Conservation (phyloP, 164 flowering plant genomes). For the Nymphaea thermarum region DNA sequence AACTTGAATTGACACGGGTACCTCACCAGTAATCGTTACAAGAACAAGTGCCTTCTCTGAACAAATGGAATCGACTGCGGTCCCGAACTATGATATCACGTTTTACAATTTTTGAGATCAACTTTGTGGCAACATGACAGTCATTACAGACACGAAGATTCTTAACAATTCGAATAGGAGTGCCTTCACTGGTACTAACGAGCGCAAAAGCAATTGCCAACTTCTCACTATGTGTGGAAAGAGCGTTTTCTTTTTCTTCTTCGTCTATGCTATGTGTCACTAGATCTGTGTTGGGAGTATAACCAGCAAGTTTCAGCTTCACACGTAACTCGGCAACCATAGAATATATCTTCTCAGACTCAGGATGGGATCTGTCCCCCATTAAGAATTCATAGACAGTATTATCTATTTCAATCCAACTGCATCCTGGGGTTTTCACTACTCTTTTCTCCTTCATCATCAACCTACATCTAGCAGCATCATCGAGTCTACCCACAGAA, state of each 20-base stretch:
- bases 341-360: slow-evolving; percentile 15
- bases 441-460: slow-evolving; percentile 23
- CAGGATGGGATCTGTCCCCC: slow-evolving; percentile 22
- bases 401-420: slow-evolving; percentile 31
- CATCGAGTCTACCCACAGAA: slow-evolving; percentile 24
- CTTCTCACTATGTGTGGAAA: slow-evolving; percentile 45
- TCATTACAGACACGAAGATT: slow-evolving; percentile 33
- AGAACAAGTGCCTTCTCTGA: too few relatives aligned
- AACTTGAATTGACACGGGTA: background rate
- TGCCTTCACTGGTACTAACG: slow-evolving; percentile 18
- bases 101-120: slow-evolving; percentile 19
- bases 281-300: slow-evolving; percentile 35
- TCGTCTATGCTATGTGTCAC: slow-evolving; percentile 40
- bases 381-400: slow-evolving; percentile 29
- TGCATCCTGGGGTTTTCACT: slow-evolving; percentile 41
- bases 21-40: too few relatives aligned
- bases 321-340: slow-evolving; percentile 27
- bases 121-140: slow-evolving; percentile 39
- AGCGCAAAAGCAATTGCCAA: slow-evolving; percentile 42
- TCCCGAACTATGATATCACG: slow-evolving; percentile 24
- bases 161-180: slow-evolving; percentile 29
- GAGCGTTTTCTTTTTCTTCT: slow-evolving; percentile 45
- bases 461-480: slow-evolving; percentile 32
- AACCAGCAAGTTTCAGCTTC: slow-evolving; percentile 22
- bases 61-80: background rate